A percentile compares a stretch with the other conserved stretches of the same genome.
phyloP scores from a whole-genome alignment of 768 basidiomycete species.

The Leccinum imitatum region DNA sequence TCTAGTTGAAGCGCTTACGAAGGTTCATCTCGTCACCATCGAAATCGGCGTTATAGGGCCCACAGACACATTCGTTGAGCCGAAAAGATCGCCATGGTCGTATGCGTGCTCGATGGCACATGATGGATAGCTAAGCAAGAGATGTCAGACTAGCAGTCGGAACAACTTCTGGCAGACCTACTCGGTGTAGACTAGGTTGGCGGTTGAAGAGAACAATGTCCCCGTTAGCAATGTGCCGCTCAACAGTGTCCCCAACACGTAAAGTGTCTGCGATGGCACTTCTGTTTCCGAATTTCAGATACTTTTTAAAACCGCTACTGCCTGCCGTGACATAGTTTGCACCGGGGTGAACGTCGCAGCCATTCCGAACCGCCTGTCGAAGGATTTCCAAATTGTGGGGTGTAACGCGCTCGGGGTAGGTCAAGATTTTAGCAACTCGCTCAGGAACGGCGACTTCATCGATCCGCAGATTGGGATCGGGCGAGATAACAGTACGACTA shows the following conservation, averaged over 20 bases:
- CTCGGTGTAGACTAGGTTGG: slow-evolving; percentile 97
- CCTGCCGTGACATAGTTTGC: slow-evolving; percentile 91
- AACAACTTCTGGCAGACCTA: slow-evolving; percentile 27
- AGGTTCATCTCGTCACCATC: slow-evolving; percentile 99
- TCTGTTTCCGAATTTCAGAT: slow-evolving; percentile 83
- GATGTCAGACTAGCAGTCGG: slow-evolving; percentile 4
- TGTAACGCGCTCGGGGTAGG: slow-evolving; percentile 95
- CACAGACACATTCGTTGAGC: slow-evolving; percentile 98
- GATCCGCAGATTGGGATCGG: slow-evolving; percentile 97
- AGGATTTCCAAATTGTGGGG: slow-evolving; percentile 82
- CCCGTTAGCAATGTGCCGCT: slow-evolving; percentile 92
- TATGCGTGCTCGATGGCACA: slow-evolving; percentile 97
- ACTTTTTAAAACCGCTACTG: slow-evolving; percentile 81
- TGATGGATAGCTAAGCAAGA: slow-evolving; percentile 80
- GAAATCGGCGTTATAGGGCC: slow-evolving; percentile 98
- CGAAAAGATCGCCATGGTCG: slow-evolving; percentile 97
- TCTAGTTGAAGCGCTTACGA: slow-evolving; percentile 55
- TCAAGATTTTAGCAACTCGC: slow-evolving; percentile 90
- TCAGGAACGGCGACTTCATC: slow-evolving; percentile 98
- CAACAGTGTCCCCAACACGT: slow-evolving; percentile 87
- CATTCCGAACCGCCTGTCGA: slow-evolving; percentile 79
- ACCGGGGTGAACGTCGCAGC: slow-evolving; percentile 88
- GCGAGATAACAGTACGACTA: slow-evolving; percentile 96
- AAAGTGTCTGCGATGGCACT: slow-evolving; percentile 78
- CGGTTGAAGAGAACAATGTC: slow-evolving; percentile 98